phyloP scores from a whole-genome alignment of 1,139 yeast genomes.

The Meyerozyma smithsonii region DNA sequence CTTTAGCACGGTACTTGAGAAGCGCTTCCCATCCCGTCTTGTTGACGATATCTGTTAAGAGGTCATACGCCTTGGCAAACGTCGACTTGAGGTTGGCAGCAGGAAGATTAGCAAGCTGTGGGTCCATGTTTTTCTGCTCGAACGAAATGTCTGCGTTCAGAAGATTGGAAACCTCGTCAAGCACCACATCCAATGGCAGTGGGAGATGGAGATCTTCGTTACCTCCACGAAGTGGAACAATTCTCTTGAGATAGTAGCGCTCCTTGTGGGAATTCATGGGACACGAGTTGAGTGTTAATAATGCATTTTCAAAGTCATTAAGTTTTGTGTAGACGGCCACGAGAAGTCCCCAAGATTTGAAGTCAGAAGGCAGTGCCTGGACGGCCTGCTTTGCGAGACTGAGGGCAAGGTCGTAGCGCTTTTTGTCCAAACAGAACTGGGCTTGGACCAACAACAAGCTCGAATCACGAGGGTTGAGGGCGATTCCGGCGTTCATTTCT shows the following conservation, averaged over 20 bases:
- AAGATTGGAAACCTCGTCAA: conserved; percentile 55
- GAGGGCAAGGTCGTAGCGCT: conserved; percentile 66
- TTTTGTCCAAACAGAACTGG: conserved; percentile 62
- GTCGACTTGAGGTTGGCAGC: conserved; percentile 76
- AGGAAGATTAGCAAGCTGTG: conserved; percentile 65
- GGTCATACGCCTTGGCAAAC: conserved; percentile 71
- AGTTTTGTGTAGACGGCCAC: conserved; percentile 68
- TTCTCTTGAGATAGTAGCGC: conserved; percentile 50
- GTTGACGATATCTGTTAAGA: conserved; percentile 67
- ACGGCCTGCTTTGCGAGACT: conserved; percentile 72
- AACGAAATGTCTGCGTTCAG: conserved; percentile 47
- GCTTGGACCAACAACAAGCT: conserved; percentile 60
- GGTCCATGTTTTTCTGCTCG: conserved; percentile 59
- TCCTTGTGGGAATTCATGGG: conserved; percentile 82
- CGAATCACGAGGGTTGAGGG: conserved; percentile 58
- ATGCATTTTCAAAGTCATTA: conserved; percentile 71
- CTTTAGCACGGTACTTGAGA: conserved; percentile 70
- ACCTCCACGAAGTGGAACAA: conserved; percentile 52
- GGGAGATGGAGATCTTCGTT: conserved; percentile 65
- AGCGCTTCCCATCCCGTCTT: conserved; percentile 89
- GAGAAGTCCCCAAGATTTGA: conserved; percentile 74
- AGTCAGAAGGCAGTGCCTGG: conserved; percentile 79
- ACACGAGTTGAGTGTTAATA: conserved; percentile 80
- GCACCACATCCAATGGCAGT: conserved; percentile 71
- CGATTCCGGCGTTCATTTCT: conserved; percentile 57